Conservation (phyloP, 768 basidiomycete species). For the Boletus vermiculosoides region DNA sequence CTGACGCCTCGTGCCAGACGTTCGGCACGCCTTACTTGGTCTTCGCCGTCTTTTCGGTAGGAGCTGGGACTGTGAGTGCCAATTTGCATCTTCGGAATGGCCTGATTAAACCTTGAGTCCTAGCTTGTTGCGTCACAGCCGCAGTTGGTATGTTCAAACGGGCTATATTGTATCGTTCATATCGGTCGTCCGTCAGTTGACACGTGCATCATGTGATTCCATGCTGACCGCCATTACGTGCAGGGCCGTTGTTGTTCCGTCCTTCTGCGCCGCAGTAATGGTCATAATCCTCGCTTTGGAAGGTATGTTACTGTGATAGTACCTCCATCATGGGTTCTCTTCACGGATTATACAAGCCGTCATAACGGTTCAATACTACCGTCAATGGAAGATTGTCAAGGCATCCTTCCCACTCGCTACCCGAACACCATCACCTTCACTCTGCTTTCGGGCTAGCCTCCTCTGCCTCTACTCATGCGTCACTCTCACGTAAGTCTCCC, state of each 20-base stretch:
- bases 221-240: constrained; percentile 19
- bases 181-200: constrained; percentile 37
- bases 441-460: constrained; percentile 40
- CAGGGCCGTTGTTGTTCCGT: constrained; percentile 38
- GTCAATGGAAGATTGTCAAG: constrained; percentile 38
- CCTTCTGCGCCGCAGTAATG: constrained; percentile 44
- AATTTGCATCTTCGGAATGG: constrained; percentile 12
- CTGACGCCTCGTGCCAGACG: constrained; percentile 30
- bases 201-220: constrained; percentile 2
- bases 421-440: constrained; percentile 35
- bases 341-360: constrained; percentile 33
- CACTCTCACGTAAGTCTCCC: constrained; percentile 40
- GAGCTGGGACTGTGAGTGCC: constrained; percentile 39
- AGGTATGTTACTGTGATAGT: constrained; percentile 31
- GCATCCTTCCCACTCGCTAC: constrained; percentile 42
- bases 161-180: constrained; percentile 49
- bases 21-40: constrained; percentile 40
- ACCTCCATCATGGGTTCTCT: background rate
- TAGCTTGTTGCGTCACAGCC: constrained; percentile 20
- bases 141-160: constrained; percentile 34
- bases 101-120: constrained; percentile 10
- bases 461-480: constrained; percentile 47
- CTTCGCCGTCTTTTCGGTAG: constrained; percentile 41
- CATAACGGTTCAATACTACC: constrained; percentile 44
- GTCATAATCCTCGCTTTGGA: constrained; percentile 44